A percentile compares a stretch with the other conserved stretches of the same genome.
These are phyloP conservation scores for Annulohypoxylon moriforme DNA, from an alignment of 495 filamentous ascomycete genomes.

Conservation along the genomic window DNA sequence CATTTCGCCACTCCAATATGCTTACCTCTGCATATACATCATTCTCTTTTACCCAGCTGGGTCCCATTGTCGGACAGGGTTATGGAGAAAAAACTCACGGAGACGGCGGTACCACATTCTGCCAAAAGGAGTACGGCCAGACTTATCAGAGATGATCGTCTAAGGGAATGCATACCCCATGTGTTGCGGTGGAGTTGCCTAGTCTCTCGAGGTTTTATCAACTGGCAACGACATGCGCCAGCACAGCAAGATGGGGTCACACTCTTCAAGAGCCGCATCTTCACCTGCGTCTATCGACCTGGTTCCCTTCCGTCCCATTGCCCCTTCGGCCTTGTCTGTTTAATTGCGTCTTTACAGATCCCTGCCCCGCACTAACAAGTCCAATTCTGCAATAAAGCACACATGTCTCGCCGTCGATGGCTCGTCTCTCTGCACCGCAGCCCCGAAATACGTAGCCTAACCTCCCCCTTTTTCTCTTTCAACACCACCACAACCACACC, in stretches of 20 bases:
- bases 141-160: slow-evolving; percentile 62
- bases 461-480: slow-evolving; percentile 55
- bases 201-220: slow-evolving; percentile 69
- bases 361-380: slow-evolving; percentile 62
- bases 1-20: slow-evolving; percentile 60
- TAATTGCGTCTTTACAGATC: slow-evolving; percentile 60
- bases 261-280: slow-evolving; percentile 71
- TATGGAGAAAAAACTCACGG: slow-evolving; percentile 49
- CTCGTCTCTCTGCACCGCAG: slow-evolving; percentile 59
- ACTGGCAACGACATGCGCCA: slow-evolving; percentile 91
- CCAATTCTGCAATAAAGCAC: slow-evolving; percentile 69
- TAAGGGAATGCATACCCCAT: slow-evolving; percentile 60
- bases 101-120: slow-evolving; percentile 56
- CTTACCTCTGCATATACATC: slow-evolving; percentile 57
- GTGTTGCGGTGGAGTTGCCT: slow-evolving; percentile 70
- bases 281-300: slow-evolving; percentile 64
- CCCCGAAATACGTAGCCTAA: slow-evolving; percentile 64
- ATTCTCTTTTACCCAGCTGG: slow-evolving; percentile 54
- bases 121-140: slow-evolving; percentile 51
- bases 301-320: slow-evolving; percentile 58
- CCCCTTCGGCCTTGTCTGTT: slow-evolving; percentile 58
- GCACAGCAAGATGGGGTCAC: slow-evolving; percentile 82
- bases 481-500: slow-evolving; percentile 54
- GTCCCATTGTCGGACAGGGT: slow-evolving; percentile 54
- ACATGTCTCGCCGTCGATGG: slow-evolving; percentile 69